phyloP scores from a whole-genome alignment of 2,329 filamentous ascomycete genomes.

The Hypoxylon sp. region DNA sequence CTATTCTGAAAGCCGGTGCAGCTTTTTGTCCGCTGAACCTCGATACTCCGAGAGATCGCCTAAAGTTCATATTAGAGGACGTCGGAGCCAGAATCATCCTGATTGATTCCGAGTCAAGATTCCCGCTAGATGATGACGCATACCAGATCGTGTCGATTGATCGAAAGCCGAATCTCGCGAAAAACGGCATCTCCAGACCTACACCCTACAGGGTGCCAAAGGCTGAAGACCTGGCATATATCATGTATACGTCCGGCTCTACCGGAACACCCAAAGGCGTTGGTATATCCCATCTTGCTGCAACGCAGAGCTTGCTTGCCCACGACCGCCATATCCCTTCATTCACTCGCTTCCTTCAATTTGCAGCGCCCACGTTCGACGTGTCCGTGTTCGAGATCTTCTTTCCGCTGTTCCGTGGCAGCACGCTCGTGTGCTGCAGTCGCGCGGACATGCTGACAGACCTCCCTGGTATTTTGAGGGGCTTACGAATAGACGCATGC shows the following conservation, averaged over 20 bases:
- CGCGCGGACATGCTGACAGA: constrained; percentile 79
- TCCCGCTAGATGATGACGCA: constrained; percentile 52
- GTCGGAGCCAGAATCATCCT: constrained; percentile 77
- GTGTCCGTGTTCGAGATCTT: constrained; percentile 97
- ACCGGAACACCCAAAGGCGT: constrained; percentile 93
- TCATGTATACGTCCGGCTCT: constrained; percentile 94
- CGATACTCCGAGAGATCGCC: constrained; percentile 80
- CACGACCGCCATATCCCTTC: constrained; percentile 81
- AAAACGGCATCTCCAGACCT: not conserved
- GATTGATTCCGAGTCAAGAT: constrained; percentile 62
- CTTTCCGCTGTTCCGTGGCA: constrained; percentile 81
- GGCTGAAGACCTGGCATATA: constrained; percentile 74
- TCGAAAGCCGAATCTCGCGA: constrained; percentile 32
- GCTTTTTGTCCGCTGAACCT: constrained; percentile 88
- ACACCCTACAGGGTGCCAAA: constrained; percentile 30
- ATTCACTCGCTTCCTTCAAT: constrained; percentile 88
- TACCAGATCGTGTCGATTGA: constrained; percentile 56
- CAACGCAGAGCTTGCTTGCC: constrained; percentile 83
- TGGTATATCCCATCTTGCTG: constrained; percentile 81
- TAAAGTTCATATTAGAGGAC: constrained; percentile 85
- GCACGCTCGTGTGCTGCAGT: constrained; percentile 78
- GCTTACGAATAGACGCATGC: constrained; percentile 80
- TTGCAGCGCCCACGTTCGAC: constrained; percentile 92
- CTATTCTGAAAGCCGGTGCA: constrained; percentile 82
- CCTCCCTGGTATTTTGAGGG: constrained; percentile 74